Conservation (phyloP, 2,329 filamentous ascomycete genomes). For the Phialemoniopsis sp. region DNA sequence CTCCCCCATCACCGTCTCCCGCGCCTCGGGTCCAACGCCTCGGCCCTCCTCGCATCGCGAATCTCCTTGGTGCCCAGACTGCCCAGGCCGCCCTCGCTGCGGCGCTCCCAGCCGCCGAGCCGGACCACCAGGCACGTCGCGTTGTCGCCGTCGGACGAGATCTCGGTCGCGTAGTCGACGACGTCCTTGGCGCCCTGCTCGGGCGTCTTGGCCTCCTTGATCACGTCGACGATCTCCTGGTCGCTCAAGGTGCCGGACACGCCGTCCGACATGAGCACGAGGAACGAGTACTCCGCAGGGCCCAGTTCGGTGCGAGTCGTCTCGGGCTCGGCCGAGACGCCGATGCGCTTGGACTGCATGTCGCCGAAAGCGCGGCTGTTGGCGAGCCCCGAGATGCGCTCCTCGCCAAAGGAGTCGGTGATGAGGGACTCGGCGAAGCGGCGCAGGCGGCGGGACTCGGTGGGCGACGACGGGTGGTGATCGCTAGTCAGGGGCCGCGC, state of each 20-base stretch:
- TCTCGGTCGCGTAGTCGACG: conserved; percentile 85
- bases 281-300: conserved; percentile 82
- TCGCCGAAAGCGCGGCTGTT: conserved; percentile 95
- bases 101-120: conserved; percentile 65
- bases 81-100: conserved; percentile 80
- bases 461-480: conserved; percentile 85
- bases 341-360: conserved; percentile 84
- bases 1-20: conserved; percentile 41
- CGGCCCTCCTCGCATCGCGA: conserved; percentile 74
- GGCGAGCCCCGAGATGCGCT: conserved; percentile 87
- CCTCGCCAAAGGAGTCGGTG: conserved; percentile 95
- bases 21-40: conserved; percentile 77
- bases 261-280: conserved; percentile 86
- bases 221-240: conserved; percentile 92
- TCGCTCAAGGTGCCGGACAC: conserved; percentile 82
- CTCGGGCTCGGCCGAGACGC: conserved; percentile 91
- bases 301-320: conserved; percentile 73
- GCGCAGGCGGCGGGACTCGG: conserved; percentile 77
- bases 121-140: conserved; percentile 65
- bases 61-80: conserved; percentile 91
- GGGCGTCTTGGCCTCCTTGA: conserved; percentile 90
- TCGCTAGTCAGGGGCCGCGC: conserved; percentile 82
- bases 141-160: conserved; percentile 64
- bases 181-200: conserved; percentile 78
- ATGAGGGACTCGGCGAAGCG: conserved; percentile 81